Conservation (phyloP, 2,329 filamentous ascomycete genomes). For the Talaromyces islandicus region DNA sequence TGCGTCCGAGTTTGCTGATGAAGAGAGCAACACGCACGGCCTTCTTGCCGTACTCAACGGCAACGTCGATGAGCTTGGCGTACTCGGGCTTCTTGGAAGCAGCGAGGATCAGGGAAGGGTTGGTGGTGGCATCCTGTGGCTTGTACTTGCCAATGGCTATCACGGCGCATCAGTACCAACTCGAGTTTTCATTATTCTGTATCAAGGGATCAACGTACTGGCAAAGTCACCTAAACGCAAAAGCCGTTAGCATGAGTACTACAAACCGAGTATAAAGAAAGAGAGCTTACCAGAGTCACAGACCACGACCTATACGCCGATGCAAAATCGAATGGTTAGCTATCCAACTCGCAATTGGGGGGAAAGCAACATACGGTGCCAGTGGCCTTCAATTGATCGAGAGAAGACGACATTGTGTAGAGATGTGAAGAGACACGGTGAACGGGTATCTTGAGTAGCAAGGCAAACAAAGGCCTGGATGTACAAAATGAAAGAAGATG, state of each 20-base stretch:
- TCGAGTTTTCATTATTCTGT: background rate
- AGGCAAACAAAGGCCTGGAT: background rate
- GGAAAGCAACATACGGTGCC: slow-evolving; percentile 71
- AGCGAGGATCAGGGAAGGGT: slow-evolving; percentile 96
- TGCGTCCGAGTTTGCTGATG: background rate
- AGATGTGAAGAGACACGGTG: slow-evolving; percentile 3
- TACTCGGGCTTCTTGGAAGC: slow-evolving; percentile 98
- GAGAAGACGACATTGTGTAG: slow-evolving; percentile 69
- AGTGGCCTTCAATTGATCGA: slow-evolving; percentile 93
- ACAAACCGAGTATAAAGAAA: slow-evolving; percentile 34
- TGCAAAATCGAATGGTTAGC: slow-evolving; percentile 13
- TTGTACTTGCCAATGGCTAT: slow-evolving; percentile 98
- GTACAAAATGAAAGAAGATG: background rate
- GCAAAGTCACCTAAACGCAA: slow-evolving; percentile 56
- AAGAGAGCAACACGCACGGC: slow-evolving; percentile 46
- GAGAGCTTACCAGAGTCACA: slow-evolving; percentile 69
- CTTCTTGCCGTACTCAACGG: slow-evolving; percentile 79
- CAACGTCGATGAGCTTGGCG: slow-evolving; percentile 80
- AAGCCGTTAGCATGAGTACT: slow-evolving; percentile 21
- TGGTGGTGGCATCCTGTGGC: slow-evolving; percentile 99
- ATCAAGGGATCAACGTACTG: slow-evolving; percentile 51
- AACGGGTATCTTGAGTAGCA: slow-evolving; percentile 4
- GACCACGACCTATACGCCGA: slow-evolving; percentile 69
- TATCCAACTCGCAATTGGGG: slow-evolving; percentile 3
- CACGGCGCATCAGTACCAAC: slow-evolving; percentile 15